Evolutionary conservation across 139 green algal genomes (phyloP), one percentile per base, ranked within the genome.

Genomic region (Tetradesmus obliquus): DNA sequence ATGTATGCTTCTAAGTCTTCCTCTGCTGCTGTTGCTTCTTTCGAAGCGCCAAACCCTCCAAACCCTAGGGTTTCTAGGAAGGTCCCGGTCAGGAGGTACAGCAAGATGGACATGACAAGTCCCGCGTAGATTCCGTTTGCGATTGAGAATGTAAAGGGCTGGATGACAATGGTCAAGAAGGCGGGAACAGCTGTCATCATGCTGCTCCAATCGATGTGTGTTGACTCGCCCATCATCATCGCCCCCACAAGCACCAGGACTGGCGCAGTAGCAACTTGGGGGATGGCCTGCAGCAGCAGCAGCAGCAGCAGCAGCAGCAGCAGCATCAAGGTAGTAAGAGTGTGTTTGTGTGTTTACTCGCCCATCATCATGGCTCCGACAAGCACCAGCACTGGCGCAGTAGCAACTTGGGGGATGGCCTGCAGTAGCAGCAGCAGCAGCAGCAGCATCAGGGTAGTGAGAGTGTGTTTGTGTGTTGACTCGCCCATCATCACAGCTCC

Each of bases 351-450:
- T 6, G 24, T 84, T 2, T 57, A 86, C 81, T 95, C 92, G 0
- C 92, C 91, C 94, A 95, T 94, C 94, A 95, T 95, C 94, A 95
- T 94, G 1, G 89, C 89, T 6, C 94, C 94, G 60, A 95, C 93
- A 20, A 95, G 93, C 71, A 95, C 92, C 57, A 95, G 91, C 79
- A 94, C 93, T 4, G 92, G 92, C 1, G 92, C 92, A 2, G 93
- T 95, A 55, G 92, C 91, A n/a, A 93, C 85, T 7, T 88, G 51
- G 45, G 93, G 93, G n/a, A 95, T 85, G 20, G 92, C 88, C 92
- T 89, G 84, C 71, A 71, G 66, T 0, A 0, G 4, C 20, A 60
- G 55, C 22, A 22, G 4, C 76, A 66, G 32, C 32, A 45, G 54
- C 32, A 82, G 45, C 51, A 69, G 45, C 85, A 24, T 71, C 5